phyloP scores from a whole-genome alignment of 768 basidiomycete genomes.

The Agaricus subrufescens region DNA sequence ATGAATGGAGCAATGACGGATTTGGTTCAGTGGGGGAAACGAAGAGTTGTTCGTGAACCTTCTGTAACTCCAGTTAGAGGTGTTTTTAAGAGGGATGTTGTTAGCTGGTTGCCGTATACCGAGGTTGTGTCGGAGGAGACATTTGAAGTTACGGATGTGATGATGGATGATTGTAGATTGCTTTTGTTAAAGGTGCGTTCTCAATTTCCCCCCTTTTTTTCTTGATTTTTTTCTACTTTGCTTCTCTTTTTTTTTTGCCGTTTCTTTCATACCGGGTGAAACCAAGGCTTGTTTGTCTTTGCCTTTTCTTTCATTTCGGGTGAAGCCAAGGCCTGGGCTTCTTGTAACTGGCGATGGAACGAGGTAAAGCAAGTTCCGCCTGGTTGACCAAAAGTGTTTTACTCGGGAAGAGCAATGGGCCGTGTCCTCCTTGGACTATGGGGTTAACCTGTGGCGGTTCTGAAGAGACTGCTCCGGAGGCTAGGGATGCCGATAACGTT shows the following conservation, averaged over 20 bases:
- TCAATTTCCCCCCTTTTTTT: neutral
- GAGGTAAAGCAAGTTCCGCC: too few species aligned
- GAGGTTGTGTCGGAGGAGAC: constrained; percentile 44
- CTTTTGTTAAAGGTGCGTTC: constrained; percentile 42
- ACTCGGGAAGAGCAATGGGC: too few species aligned
- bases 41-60: constrained; percentile 35
- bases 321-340: too few species aligned
- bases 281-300: too few species aligned
- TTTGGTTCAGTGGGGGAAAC: constrained; percentile 21
- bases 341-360: too few species aligned
- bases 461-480: too few species aligned
- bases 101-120: constrained; percentile 45
- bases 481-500: too few species aligned
- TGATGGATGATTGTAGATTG: constrained; percentile 52
- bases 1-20: neutral
- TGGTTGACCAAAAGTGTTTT: too few species aligned
- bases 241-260: neutral
- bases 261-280: too few species aligned
- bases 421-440: too few species aligned
- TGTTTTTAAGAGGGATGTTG: constrained; percentile 43
- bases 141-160: constrained; percentile 49
- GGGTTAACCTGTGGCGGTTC: too few species aligned
- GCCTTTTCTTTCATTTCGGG: too few species aligned
- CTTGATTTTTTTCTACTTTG: neutral
- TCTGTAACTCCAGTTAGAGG: constrained; percentile 37